Base-by-base conservation (phyloP, 768 basidiomycete genomes). In the Psilocybe cyanescens region DNA sequence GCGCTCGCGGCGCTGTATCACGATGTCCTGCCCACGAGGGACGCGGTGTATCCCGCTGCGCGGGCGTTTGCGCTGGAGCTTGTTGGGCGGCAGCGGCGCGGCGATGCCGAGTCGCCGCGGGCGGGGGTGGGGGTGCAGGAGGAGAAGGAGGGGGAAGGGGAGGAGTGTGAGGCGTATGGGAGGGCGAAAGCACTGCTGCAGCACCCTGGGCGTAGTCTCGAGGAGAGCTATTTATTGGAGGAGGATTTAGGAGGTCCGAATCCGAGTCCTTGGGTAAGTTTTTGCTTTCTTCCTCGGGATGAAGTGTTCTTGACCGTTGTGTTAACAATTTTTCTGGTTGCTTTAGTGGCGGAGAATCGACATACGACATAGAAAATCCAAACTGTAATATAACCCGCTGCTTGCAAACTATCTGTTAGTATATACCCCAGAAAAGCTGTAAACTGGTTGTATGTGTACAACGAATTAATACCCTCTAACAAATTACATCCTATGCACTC, bases 191-290 rank as follows among this genome's bases (percentile, higher is more conserved):
- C 77, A 3, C 70, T 86, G 19, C 66, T 87, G 4, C 81, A 83
- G 64, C 79, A 82, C 60, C 80, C 84, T 1, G 82, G 79, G 8
- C 73, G 79, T 57, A 80, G 75, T 6, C 72, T 78, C 41, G 85
- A 87, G 67, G 83, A 83, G 65, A 84, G 83, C 57, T 84, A 86
- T 59, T 64, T 86, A 2, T 65, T 81, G n/a, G 85, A 86, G 61
- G 79, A 14, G 79, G 75, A 5, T 79, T 86, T 19, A 72, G 76
- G 41, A 12, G 14, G 41, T 35, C 2, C 7, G 33, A 11, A 35
- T n/a, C 7, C 1, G 14, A n/a, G 41, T 44, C 41, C 41, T 14
- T 44, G 41, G 41, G 41, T 44, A 1, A 2, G 41, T 12, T 11
- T 35, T 35, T 35, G 11, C 6, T 35, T 7, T 35, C 7, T 7